Percentiles rank a stretch among this genome's conserved stretches.
Conservation (phyloP, 176 grass and related monocot genomes). For the Pharus latifolius region DNA sequence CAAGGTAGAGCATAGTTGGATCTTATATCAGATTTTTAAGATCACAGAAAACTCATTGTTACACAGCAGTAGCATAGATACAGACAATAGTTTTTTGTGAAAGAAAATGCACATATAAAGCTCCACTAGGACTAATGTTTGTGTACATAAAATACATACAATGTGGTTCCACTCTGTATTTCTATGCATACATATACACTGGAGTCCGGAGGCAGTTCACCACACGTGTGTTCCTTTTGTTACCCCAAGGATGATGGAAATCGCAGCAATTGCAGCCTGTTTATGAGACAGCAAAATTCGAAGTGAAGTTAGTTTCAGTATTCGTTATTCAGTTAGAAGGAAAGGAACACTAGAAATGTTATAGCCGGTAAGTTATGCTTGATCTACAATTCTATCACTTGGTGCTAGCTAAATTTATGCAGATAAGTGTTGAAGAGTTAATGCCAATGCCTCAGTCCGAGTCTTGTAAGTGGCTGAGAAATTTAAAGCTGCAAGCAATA, state of each 20-base stretch:
- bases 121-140: no score
- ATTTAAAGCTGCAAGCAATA: background rate
- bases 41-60: no score
- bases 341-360: background rate
- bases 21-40: no score
- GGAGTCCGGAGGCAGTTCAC: conserved; percentile 25
- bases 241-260: conserved; percentile 48
- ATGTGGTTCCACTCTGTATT: background rate
- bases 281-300: background rate
- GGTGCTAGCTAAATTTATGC: background rate
- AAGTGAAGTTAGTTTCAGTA: background rate
- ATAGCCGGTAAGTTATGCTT: background rate
- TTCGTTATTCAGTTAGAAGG: background rate
- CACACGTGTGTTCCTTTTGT: conserved; percentile 33
- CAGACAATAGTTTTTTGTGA: no score
- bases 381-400: background rate
- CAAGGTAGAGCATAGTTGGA: no score
- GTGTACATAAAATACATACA: background rate
- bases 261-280: conserved; percentile 60
- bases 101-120: no score
- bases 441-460: background rate
- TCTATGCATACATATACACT: conserved; percentile 9
- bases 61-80: no score
- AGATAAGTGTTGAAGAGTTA: background rate
- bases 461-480: background rate